Evolutionary conservation across 371 early-diverging fungal species (phyloP).

Genomic region (Mucor piriformis): DNA sequence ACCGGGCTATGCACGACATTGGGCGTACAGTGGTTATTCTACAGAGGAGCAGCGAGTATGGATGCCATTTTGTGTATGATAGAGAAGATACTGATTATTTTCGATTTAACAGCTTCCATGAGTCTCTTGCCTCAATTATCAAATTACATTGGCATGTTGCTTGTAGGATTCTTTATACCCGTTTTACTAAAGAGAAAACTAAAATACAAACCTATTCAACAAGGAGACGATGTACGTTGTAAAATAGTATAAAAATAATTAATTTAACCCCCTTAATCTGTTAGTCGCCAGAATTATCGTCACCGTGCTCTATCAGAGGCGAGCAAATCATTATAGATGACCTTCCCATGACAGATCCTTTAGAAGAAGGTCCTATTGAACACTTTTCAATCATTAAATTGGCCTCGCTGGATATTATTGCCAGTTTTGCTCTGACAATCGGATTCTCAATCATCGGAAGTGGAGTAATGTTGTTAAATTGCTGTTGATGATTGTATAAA

Average conservation of each 20-base stretch:
- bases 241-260: neutral
- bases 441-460: conserved; percentile 77
- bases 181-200: conserved; percentile 23
- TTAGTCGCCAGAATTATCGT: neutral
- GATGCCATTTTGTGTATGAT: neutral
- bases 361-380: conserved; percentile 36
- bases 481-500: neutral
- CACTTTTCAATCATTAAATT: conserved; percentile 56
- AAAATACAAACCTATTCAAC: neutral
- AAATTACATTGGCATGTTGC: conserved; percentile 58
- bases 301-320: neutral
- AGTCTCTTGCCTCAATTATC: conserved; percentile 56
- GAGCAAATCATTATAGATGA: neutral
- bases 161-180: conserved; percentile 56
- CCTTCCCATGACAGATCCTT: neutral
- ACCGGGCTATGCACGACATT: conserved; percentile 62
- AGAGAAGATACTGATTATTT: neutral
- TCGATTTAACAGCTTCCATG: conserved; percentile 39
- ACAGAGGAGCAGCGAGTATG: conserved; percentile 61
- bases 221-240: conserved; percentile 2
- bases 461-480: conserved; percentile 46
- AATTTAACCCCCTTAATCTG: neutral
- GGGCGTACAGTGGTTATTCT: conserved; percentile 64
- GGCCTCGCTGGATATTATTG: conserved; percentile 64
- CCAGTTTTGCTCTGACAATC: conserved; percentile 66